A percentile compares a stretch with the other conserved stretches of the same genome.
Conservation (phyloP, 2,329 filamentous ascomycete species). For the Colletotrichum liriopes region DNA sequence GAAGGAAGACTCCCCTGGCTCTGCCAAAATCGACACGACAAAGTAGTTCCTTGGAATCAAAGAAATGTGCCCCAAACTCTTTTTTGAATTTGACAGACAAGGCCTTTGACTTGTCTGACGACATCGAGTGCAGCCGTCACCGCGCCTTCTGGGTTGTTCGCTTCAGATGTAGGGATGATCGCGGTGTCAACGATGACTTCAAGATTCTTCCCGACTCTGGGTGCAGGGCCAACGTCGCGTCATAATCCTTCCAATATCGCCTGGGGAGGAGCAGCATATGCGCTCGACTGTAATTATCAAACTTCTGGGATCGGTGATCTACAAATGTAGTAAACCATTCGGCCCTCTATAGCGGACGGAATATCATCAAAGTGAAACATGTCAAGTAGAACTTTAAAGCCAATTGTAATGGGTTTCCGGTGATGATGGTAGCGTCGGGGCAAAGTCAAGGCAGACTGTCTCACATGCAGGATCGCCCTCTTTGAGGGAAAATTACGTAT, state of each 20-base stretch:
- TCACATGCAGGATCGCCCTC: neutral
- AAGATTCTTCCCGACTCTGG: neutral
- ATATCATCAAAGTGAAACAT: neutral
- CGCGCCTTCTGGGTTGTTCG: neutral
- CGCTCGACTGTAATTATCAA: neutral
- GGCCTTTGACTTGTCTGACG: neutral
- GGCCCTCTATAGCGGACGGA: too few relatives aligned
- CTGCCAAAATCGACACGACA: neutral
- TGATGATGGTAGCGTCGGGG: neutral
- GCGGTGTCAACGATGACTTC: neutral
- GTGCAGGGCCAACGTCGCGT: neutral
- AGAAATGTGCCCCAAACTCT: neutral
- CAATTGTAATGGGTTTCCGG: neutral
- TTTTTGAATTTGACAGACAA: neutral
- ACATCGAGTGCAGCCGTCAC: neutral
- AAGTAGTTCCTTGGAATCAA: neutral
- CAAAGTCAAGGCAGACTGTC: neutral
- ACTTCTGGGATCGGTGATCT: neutral
- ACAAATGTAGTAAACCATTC: neutral
- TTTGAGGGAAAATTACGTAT: neutral
- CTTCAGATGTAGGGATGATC: neutral
- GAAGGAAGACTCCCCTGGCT: neutral
- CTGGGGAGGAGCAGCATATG: neutral
- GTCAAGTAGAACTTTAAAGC: neutral
- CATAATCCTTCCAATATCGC: neutral